Conservation (phyloP, 768 basidiomycete species). For the Lenzites betulinus region DNA sequence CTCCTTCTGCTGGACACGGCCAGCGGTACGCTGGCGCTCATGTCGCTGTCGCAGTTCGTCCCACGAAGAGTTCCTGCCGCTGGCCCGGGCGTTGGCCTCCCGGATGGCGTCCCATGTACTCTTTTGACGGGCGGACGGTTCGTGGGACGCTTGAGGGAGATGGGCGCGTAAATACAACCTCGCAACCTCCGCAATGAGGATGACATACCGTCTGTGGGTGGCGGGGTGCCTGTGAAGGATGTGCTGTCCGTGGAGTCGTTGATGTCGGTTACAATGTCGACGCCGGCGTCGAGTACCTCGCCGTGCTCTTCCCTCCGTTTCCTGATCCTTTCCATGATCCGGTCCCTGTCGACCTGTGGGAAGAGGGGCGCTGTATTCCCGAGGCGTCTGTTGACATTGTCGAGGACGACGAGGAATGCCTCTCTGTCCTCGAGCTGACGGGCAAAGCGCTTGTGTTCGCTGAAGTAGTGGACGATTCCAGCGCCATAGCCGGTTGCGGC, state of each 20-base stretch:
- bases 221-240: not conserved
- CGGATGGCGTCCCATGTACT: slow-evolving; percentile 72
- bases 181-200: not conserved
- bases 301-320: slow-evolving; percentile 14
- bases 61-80: slow-evolving; percentile 58
- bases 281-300: slow-evolving; percentile 9
- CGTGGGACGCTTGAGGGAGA: slow-evolving; percentile 8
- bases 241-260: slow-evolving; percentile 11
- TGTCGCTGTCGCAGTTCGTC: slow-evolving; percentile 61
- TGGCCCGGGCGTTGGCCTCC: slow-evolving; percentile 46
- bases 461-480: slow-evolving; percentile 30
- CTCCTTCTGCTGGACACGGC: slow-evolving; percentile 5
- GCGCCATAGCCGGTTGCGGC: slow-evolving; percentile 33
- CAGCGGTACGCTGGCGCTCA: slow-evolving; percentile 41
- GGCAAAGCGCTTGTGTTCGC: slow-evolving; percentile 34
- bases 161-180: not conserved
- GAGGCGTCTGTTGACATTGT: slow-evolving; percentile 33
- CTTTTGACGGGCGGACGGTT: slow-evolving; percentile 3
- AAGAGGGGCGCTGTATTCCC: slow-evolving; percentile 7
- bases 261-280: slow-evolving; percentile 13
- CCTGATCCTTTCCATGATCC: slow-evolving; percentile 17
- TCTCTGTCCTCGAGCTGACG: slow-evolving; percentile 33
- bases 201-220: not conserved
- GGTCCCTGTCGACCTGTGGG: slow-evolving; percentile 8
- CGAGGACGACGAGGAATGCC: slow-evolving; percentile 34